phyloP scores from a whole-genome alignment of 169 alveolate species.

The Toxoplasma gondii region DNA sequence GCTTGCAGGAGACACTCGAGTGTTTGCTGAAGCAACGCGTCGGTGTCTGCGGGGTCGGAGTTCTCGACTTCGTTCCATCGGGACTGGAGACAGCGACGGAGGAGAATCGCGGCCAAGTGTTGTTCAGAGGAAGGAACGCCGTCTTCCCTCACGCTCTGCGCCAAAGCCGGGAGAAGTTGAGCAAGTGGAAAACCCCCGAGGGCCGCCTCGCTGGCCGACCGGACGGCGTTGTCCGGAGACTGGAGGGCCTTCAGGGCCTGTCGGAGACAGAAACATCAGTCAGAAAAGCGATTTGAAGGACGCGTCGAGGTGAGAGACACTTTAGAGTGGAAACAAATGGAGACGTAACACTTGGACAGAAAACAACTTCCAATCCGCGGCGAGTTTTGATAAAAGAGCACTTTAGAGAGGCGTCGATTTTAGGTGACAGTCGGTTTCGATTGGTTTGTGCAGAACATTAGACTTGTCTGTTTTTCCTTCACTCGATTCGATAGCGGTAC shows the following conservation, averaged over 20 bases:
- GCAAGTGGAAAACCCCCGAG: background rate
- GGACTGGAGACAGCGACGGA: constrained; percentile 15
- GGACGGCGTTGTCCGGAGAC: constrained; percentile 14
- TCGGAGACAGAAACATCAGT: background rate
- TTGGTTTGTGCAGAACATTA: too few relatives aligned
- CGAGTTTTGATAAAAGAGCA: background rate
- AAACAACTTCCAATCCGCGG: background rate
- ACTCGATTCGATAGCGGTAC: too few relatives aligned
- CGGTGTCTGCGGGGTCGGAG: background rate
- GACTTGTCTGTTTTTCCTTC: too few relatives aligned
- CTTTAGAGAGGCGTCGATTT: too few relatives aligned
- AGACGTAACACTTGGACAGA: background rate
- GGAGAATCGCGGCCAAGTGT: constrained; percentile 29
- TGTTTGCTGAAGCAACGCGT: background rate
- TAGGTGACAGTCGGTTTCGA: too few relatives aligned
- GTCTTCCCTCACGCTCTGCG: constrained; percentile 11
- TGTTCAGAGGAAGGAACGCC: background rate
- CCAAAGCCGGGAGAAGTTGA: constrained; percentile 25
- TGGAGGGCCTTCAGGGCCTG: background rate
- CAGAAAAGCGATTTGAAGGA: background rate
- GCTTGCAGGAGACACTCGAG: background rate
- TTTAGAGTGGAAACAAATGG: background rate
- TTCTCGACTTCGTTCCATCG: constrained; percentile 27
- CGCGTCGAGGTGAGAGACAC: background rate
- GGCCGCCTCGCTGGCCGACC: constrained; percentile 30